A percentile compares a stretch with the other conserved stretches of the same genome.
Evolutionary conservation across 805 yeast species (phyloP).

Genomic region (Wickerhamiella azyma): DNA sequence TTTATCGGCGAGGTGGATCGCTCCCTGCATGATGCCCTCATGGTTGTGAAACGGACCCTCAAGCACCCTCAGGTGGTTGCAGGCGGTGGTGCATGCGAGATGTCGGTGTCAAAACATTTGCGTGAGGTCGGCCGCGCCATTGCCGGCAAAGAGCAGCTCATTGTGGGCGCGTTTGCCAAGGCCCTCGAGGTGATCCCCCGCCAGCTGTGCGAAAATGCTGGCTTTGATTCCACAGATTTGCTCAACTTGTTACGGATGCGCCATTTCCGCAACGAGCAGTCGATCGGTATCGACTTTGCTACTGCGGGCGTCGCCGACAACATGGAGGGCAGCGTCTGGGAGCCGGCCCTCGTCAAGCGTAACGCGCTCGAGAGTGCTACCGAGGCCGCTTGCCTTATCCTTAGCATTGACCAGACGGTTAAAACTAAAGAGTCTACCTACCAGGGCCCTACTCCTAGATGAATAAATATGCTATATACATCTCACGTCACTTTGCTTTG

Average conservation of each 20-base stretch:
- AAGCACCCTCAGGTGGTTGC: conserved; percentile 81
- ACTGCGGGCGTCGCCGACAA: conserved; percentile 71
- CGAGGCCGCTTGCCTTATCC: conserved; percentile 85
- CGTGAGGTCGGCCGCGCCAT: conserved; percentile 78
- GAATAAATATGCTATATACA: not conserved
- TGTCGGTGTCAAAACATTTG: conserved; percentile 83
- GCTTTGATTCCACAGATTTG: conserved; percentile 92
- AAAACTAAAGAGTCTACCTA: conserved; percentile 14
- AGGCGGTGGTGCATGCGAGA: conserved; percentile 98
- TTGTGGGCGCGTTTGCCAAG: conserved; percentile 83
- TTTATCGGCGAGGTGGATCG: conserved; percentile 96
- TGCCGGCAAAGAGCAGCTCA: conserved; percentile 91
- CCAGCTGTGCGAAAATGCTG: conserved; percentile 97
- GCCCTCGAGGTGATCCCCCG: conserved; percentile 94
- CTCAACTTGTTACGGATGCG: conserved; percentile 82
- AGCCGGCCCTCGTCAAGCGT: conserved; percentile 84
- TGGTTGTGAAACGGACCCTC: conserved; percentile 93
- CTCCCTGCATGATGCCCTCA: conserved; percentile 93
- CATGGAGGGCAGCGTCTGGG: conserved; percentile 86
- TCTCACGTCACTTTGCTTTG: no score
- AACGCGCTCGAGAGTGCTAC: conserved; percentile 94
- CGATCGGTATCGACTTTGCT: conserved; percentile 89
- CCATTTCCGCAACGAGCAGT: conserved; percentile 82
- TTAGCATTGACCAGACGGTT: conserved; percentile 89
- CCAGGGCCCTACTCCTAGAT: not conserved